Evolutionary conservation across 2,329 filamentous ascomycete species (phyloP).

Genomic region (Sporothrix mexicana): DNA sequence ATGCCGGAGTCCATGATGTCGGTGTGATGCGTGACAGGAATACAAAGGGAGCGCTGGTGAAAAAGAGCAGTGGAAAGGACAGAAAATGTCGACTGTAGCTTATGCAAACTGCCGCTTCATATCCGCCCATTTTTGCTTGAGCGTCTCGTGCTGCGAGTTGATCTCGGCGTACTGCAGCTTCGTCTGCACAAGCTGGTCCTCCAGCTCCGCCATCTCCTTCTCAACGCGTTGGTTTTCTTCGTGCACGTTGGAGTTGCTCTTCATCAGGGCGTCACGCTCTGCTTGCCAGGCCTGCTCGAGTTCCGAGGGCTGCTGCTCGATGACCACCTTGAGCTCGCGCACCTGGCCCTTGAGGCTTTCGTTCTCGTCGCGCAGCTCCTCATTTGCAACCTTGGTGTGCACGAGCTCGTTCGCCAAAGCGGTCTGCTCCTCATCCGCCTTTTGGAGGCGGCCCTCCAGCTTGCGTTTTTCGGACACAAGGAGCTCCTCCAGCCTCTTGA

Average conservation of each 20-base stretch:
- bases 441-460: constrained; percentile 86
- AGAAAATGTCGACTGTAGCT: neutral
- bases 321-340: constrained; percentile 80
- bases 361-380: constrained; percentile 85
- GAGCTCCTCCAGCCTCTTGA: constrained; percentile 83
- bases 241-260: constrained; percentile 89
- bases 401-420: constrained; percentile 90
- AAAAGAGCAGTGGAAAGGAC: neutral
- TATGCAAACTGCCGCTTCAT: constrained; percentile 65
- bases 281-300: constrained; percentile 80
- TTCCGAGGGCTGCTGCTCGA: constrained; percentile 87
- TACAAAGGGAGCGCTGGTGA: neutral
- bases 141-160: constrained; percentile 71
- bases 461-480: no score
- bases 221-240: constrained; percentile 89
- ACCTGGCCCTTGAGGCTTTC: constrained; percentile 87
- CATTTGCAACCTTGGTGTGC: constrained; percentile 89
- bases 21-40: constrained; percentile 3
- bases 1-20: constrained; percentile 30
- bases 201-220: constrained; percentile 88
- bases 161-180: constrained; percentile 97
- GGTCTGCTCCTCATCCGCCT: constrained; percentile 88
- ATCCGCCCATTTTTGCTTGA: constrained; percentile 79
- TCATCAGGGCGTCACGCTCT: constrained; percentile 91
- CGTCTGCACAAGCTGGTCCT: constrained; percentile 87